Base-by-base conservation (phyloP, 2,329 filamentous ascomycete genomes). In the Colletotrichum cereale region DNA sequence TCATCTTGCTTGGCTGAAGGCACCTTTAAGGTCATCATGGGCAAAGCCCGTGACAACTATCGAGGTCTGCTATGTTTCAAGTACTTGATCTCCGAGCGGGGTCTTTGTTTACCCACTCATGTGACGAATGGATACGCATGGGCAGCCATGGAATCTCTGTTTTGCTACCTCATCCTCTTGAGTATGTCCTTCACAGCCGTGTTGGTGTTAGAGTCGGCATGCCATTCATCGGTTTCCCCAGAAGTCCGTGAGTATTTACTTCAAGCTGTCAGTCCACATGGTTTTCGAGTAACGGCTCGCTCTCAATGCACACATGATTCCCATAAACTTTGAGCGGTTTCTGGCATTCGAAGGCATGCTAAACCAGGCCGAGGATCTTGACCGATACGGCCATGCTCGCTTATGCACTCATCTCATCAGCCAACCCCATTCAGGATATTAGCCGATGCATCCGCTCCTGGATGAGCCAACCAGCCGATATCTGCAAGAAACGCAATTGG, bases 401-500 rank as follows among this genome's bases (percentile, higher is more conserved):
- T 56, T 36, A 56, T 56, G 53, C 53, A 56, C 31, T 56, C 53
- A 38, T 38, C 34, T 26, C 31, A 36, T 36, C 31, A 8, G 31
- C 53, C 53, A 56, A 56, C 16, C 16, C 53, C 18, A 38, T 56
- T 38, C 53, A 4, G 53, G 34, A 56, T 16, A 21, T 24, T 21
- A 6, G 31, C 53, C 53, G 53, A 56, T 56, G 53, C 53, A 56
- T 36, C 34, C 31, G 31, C 53, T 36, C 21, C 34, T 56, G n/a
- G 34, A 56, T 21, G 53, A 36, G 31, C 53, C 31, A 56, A 56
- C 31, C 53, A 26, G 31, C 53, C 53, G 53, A 56, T 24, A 14
- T 56, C 53, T 56, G 31, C 53, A 56, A 56, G 31, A 56, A 38
- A 36, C 53, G 34, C 53, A 36, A 56, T 56, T 56, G 53, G 53